Evolutionary conservation across 306 rosid genomes (phyloP), one percentile per base, ranked within the genome.

Genomic region (Vicia villosa): DNA sequence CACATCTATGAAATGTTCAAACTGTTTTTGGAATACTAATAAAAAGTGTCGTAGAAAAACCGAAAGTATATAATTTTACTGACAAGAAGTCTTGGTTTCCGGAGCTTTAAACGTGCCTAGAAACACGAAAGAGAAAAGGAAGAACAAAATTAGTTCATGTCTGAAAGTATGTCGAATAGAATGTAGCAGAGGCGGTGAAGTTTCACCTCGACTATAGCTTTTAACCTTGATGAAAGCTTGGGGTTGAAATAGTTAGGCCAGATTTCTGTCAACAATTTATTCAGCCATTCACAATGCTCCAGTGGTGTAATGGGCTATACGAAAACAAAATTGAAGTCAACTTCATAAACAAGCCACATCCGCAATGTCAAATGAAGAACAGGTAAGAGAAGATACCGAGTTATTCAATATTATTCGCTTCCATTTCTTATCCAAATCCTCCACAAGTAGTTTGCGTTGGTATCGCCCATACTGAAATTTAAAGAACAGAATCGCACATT

Each of bases 221-320:
- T 77, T 79, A 95, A 83, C 69, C 83, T 95, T 52, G 4, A 55
- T 5, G 99, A 91, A 34, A 95, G 82, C 83, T 89, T 95, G 42
- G 89, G 87, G 70, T 69, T 77, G 52, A 89, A 75, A 62, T 68
- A 80, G 77, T 76, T 81, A 22, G 92, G 79, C 99, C 99, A 95
- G 69, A 89, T 38, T 85, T 95, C 96, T 24, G 74, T 82, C 82
- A 95, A 66, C 76, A 95, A 77, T 74, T 77, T 87, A 79, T 95
- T 95, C 70, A 95, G 70, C 99, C 99, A 95, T 75, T 95, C 96
- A 65, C 96, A 91, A 46, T 85, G 99, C 86, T 95, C 99, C 83
- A 95, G 69, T 41, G 99, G 92, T 24, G 99, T 91, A 36, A 81
- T 77, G 28, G 91, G 91, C 99, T 89, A 76, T 8, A 80, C 8